A percentile compares a stretch with the other conserved stretches of the same genome.
phyloP scores from a whole-genome alignment of 2,329 filamentous ascomycete genomes.

The Sarocladium strictum region DNA sequence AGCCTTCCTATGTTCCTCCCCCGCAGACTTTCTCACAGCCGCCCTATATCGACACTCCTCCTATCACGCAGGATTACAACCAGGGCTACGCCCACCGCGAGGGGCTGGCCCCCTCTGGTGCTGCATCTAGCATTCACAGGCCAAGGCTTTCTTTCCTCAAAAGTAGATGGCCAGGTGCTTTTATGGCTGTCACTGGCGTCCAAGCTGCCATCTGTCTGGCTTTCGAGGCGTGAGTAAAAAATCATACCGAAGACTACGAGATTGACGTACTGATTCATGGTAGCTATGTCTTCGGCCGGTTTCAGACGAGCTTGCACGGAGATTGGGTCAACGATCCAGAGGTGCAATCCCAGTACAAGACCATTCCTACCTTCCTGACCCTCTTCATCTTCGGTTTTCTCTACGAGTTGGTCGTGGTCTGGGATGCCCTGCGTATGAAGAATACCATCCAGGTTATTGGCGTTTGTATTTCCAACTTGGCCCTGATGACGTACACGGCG shows the following conservation, averaged over 20 bases:
- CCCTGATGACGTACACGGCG: slow-evolving; percentile 84
- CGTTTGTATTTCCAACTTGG: slow-evolving; percentile 85
- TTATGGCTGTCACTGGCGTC: slow-evolving; percentile 65
- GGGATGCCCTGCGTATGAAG: slow-evolving; percentile 88
- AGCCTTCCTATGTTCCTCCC: slow-evolving; percentile 22
- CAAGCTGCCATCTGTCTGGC: slow-evolving; percentile 78
- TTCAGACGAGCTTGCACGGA: slow-evolving; percentile 56
- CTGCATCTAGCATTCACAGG: slow-evolving; percentile 24
- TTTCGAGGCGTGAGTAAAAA: slow-evolving; percentile 84
- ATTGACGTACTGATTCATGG: too few relatives aligned
- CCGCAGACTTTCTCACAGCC: slow-evolving; percentile 17
- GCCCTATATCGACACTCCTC: slow-evolving; percentile 22
- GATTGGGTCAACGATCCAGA: slow-evolving; percentile 31
- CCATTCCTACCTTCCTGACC: slow-evolving; percentile 91
- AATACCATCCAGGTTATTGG: slow-evolving; percentile 99
- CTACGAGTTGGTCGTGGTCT: slow-evolving; percentile 84
- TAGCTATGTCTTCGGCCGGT: slow-evolving; percentile 88
- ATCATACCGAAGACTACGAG: too few relatives aligned
- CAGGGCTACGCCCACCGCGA: slow-evolving; percentile 32
- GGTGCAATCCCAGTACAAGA: slow-evolving; percentile 50
- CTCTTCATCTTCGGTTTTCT: slow-evolving; percentile 97
- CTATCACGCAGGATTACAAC: slow-evolving; percentile 23
- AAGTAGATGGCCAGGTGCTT: slow-evolving; percentile 82
- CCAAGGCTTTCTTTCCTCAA: slow-evolving; percentile 60
- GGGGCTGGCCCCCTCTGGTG: slow-evolving; percentile 27